A percentile compares a stretch with the other conserved stretches of the same genome.
Conservation (phyloP, 2,329 filamentous ascomycete species). For the Biscogniauxia mediterranea region DNA sequence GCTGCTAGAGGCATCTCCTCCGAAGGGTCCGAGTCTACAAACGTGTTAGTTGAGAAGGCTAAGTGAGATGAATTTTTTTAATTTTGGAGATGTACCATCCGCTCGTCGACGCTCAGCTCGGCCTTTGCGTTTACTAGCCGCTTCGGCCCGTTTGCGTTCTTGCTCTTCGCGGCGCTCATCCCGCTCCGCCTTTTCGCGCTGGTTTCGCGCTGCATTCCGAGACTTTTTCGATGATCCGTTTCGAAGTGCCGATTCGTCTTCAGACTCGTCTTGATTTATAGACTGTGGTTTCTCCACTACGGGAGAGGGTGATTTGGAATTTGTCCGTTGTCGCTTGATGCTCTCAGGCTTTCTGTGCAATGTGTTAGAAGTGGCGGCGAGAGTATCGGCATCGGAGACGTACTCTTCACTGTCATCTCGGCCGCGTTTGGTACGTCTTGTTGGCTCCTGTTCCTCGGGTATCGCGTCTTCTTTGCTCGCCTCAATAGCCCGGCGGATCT, state of each 20-base stretch:
- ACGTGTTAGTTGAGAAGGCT: slow-evolving; percentile 34
- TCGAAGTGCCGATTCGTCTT: slow-evolving; percentile 64
- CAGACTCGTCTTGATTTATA: slow-evolving; percentile 63
- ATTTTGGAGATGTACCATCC: slow-evolving; percentile 63
- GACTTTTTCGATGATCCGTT: slow-evolving; percentile 58
- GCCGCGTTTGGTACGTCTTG: slow-evolving; percentile 73
- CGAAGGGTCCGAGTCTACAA: slow-evolving; percentile 67
- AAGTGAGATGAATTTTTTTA: neutral
- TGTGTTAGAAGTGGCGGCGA: slow-evolving; percentile 24
- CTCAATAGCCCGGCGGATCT: slow-evolving; percentile 84
- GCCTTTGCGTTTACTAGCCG: slow-evolving; percentile 76
- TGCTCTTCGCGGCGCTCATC: slow-evolving; percentile 76
- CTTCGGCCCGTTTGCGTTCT: slow-evolving; percentile 71
- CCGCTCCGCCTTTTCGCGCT: slow-evolving; percentile 62
- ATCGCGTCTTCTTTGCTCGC: slow-evolving; percentile 84
- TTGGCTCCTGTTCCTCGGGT: slow-evolving; percentile 50
- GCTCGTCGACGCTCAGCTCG: slow-evolving; percentile 76
- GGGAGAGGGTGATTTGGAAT: slow-evolving; percentile 69
- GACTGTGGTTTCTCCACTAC: slow-evolving; percentile 46
- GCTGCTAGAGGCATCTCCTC: slow-evolving; percentile 61
- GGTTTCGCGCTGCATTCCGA: slow-evolving; percentile 56
- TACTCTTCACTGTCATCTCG: slow-evolving; percentile 95
- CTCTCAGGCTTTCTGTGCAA: slow-evolving; percentile 62
- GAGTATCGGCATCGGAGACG: slow-evolving; percentile 38
- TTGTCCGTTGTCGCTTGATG: slow-evolving; percentile 80